Evolutionary conservation across 257 asterid genomes (phyloP), one percentile per base, ranked within the genome.

Genomic region (Solanum stenotomum): DNA sequence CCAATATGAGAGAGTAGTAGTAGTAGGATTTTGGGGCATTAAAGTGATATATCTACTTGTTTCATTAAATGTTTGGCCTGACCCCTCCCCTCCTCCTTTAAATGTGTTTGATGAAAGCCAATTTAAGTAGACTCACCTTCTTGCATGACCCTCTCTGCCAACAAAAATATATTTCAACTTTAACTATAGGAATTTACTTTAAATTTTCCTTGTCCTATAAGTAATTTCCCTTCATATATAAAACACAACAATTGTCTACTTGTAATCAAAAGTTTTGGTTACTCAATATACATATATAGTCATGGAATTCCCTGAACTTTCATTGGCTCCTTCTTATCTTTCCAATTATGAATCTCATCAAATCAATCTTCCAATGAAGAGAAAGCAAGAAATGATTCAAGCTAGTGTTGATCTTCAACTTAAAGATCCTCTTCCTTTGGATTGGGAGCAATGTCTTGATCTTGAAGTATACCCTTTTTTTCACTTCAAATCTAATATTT

Each of bases 371-470:
- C 92, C 94, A 16, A 77, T 91, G 93, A 92, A 92, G 93, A 90
- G 91, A 27, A 93, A 92, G 90, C 70, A 77, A 20, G 63, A 44
- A 70, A 15, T 89, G 68, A 85, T 67, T 87, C 68, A 77, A 61
- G 87, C 92, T 3, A 90, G 87, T 56, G 91, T 93, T 77, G 94
- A 93, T 87, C 93, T 93, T 87, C 95, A 93, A 22, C 91, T 91
- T 49, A 89, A 88, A 63, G 93, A 92, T 13, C 95, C 95, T 10
- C 89, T 93, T 91, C 95, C 95, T 4, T 84, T 93, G 79, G 94
- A 93, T 83, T 93, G 95, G 95, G 95, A 93, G 88, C 95, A 93
- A 81, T 93, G 95, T 87, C 95, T 93, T 87, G 95, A 93, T 90
- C 95, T 93, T 88, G 91, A 93, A 91, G 95, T 93, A 90, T 16